A percentile compares a stretch with the other conserved stretches of the same genome.
These are phyloP conservation scores for Rhodosporidiobolus sp. DNA, from an alignment of 768 basidiomycete genomes.

Conservation along the genomic window DNA sequence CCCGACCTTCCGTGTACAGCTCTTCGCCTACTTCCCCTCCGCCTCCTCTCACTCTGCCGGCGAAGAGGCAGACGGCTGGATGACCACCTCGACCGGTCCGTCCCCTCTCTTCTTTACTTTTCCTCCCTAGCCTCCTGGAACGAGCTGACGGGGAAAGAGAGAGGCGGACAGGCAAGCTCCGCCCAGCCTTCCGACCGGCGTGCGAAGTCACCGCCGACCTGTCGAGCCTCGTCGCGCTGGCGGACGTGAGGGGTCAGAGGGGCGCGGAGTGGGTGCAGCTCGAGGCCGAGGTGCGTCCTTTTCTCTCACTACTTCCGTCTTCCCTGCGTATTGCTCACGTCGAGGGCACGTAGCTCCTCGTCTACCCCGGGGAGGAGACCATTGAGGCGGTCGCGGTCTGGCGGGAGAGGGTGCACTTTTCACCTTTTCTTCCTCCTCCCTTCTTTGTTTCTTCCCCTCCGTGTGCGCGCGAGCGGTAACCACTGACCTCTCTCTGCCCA, in stretches of 20 bases:
- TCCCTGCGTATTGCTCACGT: background rate
- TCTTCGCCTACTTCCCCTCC: background rate
- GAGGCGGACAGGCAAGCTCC: background rate
- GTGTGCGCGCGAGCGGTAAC: background rate
- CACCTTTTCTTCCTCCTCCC: too few species aligned
- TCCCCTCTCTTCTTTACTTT: background rate
- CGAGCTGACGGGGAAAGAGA: background rate
- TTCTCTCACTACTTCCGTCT: fast-evolving
- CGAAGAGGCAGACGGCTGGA: conserved; percentile 3
- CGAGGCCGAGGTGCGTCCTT: background rate
- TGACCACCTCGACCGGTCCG: conserved; percentile 1
- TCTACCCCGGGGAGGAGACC: conserved; percentile 8
- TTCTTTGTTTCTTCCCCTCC: background rate
- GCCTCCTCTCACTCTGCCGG: background rate
- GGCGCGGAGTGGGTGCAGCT: conserved; percentile 11
- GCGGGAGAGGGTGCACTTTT: conserved; percentile 6
- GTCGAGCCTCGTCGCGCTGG: background rate
- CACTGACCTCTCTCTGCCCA: too few species aligned
- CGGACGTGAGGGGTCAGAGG: background rate
- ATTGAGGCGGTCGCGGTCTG: conserved; percentile 15
- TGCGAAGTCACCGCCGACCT: conserved; percentile 14
- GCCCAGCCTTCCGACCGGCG: background rate
- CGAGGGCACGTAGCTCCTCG: background rate
- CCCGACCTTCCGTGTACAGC: background rate
- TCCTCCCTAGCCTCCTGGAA: too few species aligned